These are phyloP conservation scores for Cytospora piceae DNA, from an alignment of 2,329 filamentous ascomycete genomes.

Conservation along the genomic window DNA sequence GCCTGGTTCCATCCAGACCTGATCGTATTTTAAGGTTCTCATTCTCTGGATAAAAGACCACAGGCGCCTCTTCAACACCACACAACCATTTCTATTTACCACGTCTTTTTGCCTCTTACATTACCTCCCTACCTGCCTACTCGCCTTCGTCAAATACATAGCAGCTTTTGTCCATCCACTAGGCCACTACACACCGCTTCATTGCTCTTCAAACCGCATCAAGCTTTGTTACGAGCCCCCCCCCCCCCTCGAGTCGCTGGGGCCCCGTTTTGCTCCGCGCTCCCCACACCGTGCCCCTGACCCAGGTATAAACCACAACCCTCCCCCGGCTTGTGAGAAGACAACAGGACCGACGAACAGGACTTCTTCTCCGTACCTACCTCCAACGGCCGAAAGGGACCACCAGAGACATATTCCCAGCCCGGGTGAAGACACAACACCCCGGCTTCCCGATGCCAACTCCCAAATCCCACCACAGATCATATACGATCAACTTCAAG, in stretches of 20 bases:
- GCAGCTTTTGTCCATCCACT: neutral
- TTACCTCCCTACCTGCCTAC: neutral
- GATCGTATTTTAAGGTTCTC: neutral
- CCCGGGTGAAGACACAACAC: slow-evolving; percentile 11
- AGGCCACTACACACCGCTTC: neutral
- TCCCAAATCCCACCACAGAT: slow-evolving; percentile 28
- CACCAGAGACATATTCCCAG: slow-evolving; percentile 4
- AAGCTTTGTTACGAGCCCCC: neutral
- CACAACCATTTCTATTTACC: neutral
- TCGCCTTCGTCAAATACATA: neutral
- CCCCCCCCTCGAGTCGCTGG: neutral
- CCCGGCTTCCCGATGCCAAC: slow-evolving; percentile 29
- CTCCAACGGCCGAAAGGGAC: neutral
- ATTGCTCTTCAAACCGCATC: neutral
- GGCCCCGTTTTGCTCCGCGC: neutral
- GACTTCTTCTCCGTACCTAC: neutral
- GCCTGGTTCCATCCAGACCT: neutral
- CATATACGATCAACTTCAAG: slow-evolving; percentile 29
- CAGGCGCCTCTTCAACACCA: neutral
- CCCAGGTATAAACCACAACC: slow-evolving; percentile 2
- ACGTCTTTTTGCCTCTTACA: neutral
- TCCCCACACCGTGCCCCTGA: slow-evolving; percentile 1
- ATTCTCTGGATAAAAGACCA: slow-evolving; percentile 13
- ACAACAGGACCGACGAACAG: neutral
- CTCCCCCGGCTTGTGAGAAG: neutral